These are phyloP conservation scores for Irpex rosettiformis DNA, from an alignment of 1,284 basidiomycete species.

Conservation along the genomic window DNA sequence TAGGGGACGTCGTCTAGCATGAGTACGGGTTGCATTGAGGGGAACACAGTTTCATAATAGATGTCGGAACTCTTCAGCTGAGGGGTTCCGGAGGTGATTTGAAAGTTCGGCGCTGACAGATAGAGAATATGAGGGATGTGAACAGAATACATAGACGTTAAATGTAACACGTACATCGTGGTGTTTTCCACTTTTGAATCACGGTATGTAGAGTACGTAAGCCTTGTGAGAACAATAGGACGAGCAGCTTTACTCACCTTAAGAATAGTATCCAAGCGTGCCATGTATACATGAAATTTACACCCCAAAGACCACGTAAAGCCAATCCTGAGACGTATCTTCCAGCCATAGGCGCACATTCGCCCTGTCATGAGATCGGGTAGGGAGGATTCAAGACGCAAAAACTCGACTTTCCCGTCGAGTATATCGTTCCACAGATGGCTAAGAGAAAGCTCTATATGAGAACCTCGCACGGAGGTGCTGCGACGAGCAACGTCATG, in stretches of 20 bases:
- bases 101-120: not conserved
- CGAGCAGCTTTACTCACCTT: not conserved
- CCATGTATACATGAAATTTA: not conserved
- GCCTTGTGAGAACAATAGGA: not conserved
- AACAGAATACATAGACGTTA: too few species aligned
- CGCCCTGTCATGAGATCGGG: not conserved
- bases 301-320: not conserved
- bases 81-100: not conserved
- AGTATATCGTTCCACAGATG: slow-evolving; percentile 24
- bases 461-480: not conserved
- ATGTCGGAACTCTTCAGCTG: not conserved
- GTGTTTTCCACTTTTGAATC: not conserved
- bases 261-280: not conserved
- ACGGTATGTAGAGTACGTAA: not conserved
- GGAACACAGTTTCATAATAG: not conserved
- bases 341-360: not conserved
- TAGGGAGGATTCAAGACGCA: not conserved
- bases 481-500: slow-evolving; percentile 23
- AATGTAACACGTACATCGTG: not conserved
- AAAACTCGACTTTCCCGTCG: not conserved
- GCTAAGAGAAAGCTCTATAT: slow-evolving; percentile 18
- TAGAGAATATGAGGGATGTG: too few species aligned
- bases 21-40: not conserved
- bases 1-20: not conserved
- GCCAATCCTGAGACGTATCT: not conserved